A percentile compares a stretch with the other conserved stretches of the same genome.
phyloP scores from a whole-genome alignment of 352 stramenopile genomes.

The Phytophthora quininea region DNA sequence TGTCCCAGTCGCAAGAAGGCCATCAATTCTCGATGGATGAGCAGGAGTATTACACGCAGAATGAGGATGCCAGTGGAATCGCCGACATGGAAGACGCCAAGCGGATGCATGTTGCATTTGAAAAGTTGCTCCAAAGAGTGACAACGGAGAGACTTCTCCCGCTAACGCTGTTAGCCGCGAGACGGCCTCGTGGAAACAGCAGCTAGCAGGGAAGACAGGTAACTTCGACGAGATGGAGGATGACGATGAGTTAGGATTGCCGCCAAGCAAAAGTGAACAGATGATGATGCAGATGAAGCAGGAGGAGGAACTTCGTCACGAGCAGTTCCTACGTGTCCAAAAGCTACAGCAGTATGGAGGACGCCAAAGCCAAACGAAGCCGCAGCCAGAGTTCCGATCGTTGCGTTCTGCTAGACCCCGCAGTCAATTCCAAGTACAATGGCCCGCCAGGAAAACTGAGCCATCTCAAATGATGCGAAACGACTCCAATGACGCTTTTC shows the following conservation, averaged over 20 bases:
- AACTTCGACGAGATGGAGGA: constrained; percentile 27
- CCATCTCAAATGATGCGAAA: constrained; percentile 22
- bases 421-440: constrained; percentile 3
- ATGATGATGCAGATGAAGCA: constrained; percentile 27
- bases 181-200: constrained; percentile 23
- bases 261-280: constrained; percentile 39
- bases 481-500: constrained; percentile 45
- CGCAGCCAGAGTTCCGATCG: background rate
- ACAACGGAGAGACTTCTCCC: constrained; percentile 25
- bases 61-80: constrained; percentile 53
- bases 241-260: constrained; percentile 41
- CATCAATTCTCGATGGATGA: constrained; percentile 57
- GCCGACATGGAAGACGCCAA: constrained; percentile 71
- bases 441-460: constrained; percentile 4
- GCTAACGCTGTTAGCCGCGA: constrained; percentile 17
- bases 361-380: background rate
- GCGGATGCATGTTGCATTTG: constrained; percentile 70
- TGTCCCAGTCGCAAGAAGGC: constrained; percentile 27
- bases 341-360: constrained; percentile 28
- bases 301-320: constrained; percentile 27
- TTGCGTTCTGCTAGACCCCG: constrained; percentile 7
- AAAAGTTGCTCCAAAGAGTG: constrained; percentile 48
- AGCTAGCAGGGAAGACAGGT: constrained; percentile 3
- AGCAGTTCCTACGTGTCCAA: constrained; percentile 29
- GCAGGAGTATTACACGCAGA: constrained; percentile 58